Evolutionary conservation across 2,329 filamentous ascomycete genomes (phyloP).

Genomic region (Apiospora phragmitis): DNA sequence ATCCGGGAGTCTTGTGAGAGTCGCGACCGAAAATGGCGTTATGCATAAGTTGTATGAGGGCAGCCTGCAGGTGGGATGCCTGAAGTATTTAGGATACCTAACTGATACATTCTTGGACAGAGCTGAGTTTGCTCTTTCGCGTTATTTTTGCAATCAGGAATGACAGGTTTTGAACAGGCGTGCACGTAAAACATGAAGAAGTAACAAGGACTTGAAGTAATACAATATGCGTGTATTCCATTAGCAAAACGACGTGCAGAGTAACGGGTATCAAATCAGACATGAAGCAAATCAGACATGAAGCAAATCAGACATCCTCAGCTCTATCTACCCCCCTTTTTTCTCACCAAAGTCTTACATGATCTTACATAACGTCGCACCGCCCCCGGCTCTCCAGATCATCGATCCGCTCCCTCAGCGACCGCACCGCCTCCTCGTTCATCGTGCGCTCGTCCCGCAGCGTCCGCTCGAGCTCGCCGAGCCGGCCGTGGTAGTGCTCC

Average conservation of each 20-base stretch:
- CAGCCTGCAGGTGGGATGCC: too few species aligned
- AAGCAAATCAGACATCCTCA: background rate
- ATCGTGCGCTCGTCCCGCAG: constrained; percentile 28
- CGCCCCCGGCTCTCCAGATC: constrained; percentile 22
- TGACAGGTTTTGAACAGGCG: too few species aligned
- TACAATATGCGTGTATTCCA: background rate
- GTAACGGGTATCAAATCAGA: background rate
- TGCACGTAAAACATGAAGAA: too few species aligned
- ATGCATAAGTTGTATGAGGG: too few species aligned
- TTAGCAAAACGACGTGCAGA: background rate
- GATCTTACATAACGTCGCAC: constrained; percentile 30
- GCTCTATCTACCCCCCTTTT: background rate
- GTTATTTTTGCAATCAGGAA: too few species aligned
- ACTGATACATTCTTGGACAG: too few species aligned
- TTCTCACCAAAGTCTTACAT: constrained; percentile 21
- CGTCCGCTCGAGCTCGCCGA: constrained; percentile 27
- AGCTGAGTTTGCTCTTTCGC: too few species aligned
- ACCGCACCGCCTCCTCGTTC: constrained; percentile 26
- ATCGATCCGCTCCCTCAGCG: constrained; percentile 25
- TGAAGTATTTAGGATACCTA: too few species aligned
- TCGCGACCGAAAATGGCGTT: too few species aligned
- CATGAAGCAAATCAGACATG: too few species aligned
- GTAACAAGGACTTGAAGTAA: too few species aligned
- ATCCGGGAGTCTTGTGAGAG: too few species aligned
- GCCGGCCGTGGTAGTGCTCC: constrained; percentile 25